Base-by-base conservation (phyloP, 805 yeast species). In the Teunomyces gatunensis region DNA sequence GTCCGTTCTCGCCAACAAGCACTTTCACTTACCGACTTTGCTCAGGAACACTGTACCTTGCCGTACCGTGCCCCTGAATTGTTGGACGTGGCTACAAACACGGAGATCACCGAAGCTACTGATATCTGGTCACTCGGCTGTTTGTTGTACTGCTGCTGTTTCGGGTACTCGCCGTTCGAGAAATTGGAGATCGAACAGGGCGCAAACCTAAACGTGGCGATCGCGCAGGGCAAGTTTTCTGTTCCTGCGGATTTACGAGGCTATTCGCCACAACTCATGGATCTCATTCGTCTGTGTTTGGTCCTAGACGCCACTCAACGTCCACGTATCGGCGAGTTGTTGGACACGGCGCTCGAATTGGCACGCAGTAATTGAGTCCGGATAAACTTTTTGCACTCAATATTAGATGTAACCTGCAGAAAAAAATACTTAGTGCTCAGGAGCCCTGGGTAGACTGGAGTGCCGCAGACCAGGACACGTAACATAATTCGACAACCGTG, bases 91-190 rank as follows among this genome's bases (percentile, higher is more conserved):
- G 80, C 80, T 39, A 78, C 88, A 1, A 84, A 85, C 36, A 64
- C 79, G n/a, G 65, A 65, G 5, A 73, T 91, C 39, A 82, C 83
- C 52, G 96, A 88, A 57, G 78, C 79, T 49, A 83, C 87, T 3
- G 98, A 91, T 64, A 80, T 92, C 21, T 91, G 98, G 98, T 85
- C 96, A 3, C 65, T 91, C 25, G 98, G 98, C 0, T 89, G 97
- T 59, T 73, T 89, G 1, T 62, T 89, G 13, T 91, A 87, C 64
- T 81, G 90, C 1, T 67, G 88, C 54, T 74, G 92, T 64, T 91
- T 87, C 67, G 85, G 86, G 0, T 75, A 75, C 27, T 87, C 96
- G 3, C 98, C 98, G 1, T 91, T 91, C 63, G 96, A 90, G 61
- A 76, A 88, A 60, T 84, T 87, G 61, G 94, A 89, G 58, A 75